A percentile compares a stretch with the other conserved stretches of the same genome.
phyloP scores from a whole-genome alignment of 2,329 filamentous ascomycete species.

The Pseudophaeomoniella oleicola region DNA sequence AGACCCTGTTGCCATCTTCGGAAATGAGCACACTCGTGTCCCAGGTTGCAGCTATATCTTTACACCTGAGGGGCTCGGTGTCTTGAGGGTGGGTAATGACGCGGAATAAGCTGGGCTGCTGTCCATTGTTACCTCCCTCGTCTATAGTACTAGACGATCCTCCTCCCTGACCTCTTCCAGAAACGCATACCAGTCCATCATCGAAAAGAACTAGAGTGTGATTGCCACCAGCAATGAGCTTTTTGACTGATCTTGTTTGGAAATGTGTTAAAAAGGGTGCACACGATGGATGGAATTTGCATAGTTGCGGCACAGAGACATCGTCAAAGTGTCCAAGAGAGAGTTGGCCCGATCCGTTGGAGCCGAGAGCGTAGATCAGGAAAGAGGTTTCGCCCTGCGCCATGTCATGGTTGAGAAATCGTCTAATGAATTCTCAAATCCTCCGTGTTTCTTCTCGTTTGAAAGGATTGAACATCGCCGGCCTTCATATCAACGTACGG shows the following conservation, averaged over 20 bases:
- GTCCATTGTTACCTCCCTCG: background rate
- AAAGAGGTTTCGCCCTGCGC: no score
- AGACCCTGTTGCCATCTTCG: slow-evolving; percentile 36
- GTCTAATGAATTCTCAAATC: no score
- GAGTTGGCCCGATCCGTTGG: slow-evolving; percentile 63
- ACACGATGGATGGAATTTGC: slow-evolving; percentile 40
- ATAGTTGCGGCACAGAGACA: slow-evolving; percentile 49
- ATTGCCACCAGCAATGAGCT: slow-evolving; percentile 59
- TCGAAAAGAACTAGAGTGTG: slow-evolving; percentile 63
- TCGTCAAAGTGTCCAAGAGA: slow-evolving; percentile 59
- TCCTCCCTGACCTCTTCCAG: slow-evolving; percentile 37
- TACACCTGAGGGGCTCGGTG: slow-evolving; percentile 12
- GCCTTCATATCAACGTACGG: no score
- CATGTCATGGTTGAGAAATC: no score
- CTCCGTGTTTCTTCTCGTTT: no score
- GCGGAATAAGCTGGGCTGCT: background rate
- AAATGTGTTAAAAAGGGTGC: no score
- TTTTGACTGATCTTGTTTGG: slow-evolving; percentile 9
- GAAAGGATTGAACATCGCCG: no score
- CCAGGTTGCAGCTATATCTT: slow-evolving; percentile 60
- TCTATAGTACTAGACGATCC: background rate
- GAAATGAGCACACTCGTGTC: slow-evolving; percentile 52
- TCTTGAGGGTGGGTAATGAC: background rate
- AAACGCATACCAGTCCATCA: slow-evolving; percentile 45
- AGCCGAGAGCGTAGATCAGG: slow-evolving; percentile 61